These are phyloP conservation scores for Venturia asperata DNA, from an alignment of 2,329 filamentous ascomycete genomes.

Conservation along the genomic window DNA sequence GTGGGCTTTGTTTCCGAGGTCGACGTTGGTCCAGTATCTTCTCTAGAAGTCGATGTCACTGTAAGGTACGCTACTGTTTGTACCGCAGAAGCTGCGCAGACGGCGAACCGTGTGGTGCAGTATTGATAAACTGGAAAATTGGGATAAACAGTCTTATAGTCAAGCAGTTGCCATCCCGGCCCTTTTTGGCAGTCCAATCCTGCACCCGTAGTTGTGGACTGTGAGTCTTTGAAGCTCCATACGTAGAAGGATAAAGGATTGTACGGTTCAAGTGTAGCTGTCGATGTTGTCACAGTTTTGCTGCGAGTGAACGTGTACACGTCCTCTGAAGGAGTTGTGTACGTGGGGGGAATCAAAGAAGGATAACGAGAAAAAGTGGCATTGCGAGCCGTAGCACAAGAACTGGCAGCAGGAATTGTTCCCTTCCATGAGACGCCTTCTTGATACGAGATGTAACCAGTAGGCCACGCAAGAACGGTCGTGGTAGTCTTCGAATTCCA, in stretches of 20 bases:
- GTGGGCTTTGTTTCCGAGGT: neutral
- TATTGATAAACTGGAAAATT: neutral
- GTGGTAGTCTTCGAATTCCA: conserved; percentile 9
- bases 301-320: neutral
- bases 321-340: neutral
- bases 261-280: neutral
- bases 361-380: neutral
- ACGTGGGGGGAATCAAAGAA: neutral
- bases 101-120: neutral
- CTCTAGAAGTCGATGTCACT: conserved; percentile 1
- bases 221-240: conserved; percentile 3
- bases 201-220: neutral
- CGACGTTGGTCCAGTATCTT: conserved; percentile 4
- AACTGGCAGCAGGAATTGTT: neutral
- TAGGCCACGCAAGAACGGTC: conserved; percentile 7
- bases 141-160: conserved; percentile 7
- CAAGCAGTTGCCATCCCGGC: neutral
- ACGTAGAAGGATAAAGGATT: conserved; percentile 5
- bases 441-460: conserved; percentile 8
- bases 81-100: conserved; percentile 9
- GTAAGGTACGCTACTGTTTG: conserved; percentile 5
- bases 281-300: conserved; percentile 9
- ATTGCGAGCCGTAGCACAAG: neutral
- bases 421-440: conserved; percentile 9
- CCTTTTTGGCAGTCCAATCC: neutral